Conservation (phyloP, 2,329 filamentous ascomycete species). For the Zymoseptoria pseudotritici region DNA sequence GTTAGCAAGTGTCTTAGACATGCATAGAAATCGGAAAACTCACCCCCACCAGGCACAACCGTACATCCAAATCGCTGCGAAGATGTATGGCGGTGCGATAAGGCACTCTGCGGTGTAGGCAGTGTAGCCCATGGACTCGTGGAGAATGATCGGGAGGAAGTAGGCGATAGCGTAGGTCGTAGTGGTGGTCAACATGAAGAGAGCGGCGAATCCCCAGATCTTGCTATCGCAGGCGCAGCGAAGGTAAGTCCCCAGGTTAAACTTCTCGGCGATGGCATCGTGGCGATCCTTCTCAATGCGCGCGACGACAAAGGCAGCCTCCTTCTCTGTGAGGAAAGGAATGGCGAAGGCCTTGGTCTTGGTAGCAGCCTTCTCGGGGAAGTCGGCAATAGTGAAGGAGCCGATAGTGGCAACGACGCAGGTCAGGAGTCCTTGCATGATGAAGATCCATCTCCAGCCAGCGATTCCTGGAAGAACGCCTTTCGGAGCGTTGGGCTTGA, state of each 20-base stretch:
- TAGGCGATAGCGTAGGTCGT: conserved; percentile 30
- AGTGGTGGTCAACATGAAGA: conserved; percentile 48
- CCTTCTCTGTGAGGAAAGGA: conserved; percentile 40
- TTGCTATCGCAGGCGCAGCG: conserved; percentile 41
- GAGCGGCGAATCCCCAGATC: conserved; percentile 48
- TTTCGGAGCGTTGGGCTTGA: conserved; percentile 16
- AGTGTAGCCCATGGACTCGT: conserved; percentile 30
- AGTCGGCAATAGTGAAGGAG: conserved; percentile 40
- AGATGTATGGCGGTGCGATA: conserved; percentile 25
- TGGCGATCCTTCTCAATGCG: conserved; percentile 47
- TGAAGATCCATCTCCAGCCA: conserved; percentile 41
- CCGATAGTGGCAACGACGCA: conserved; percentile 33
- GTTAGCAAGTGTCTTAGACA: too few relatives aligned
- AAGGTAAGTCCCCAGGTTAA: conserved; percentile 33
- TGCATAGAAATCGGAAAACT: too few relatives aligned
- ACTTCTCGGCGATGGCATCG: conserved; percentile 44
- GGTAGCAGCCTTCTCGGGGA: conserved; percentile 35
- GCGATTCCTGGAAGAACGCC: conserved; percentile 31
- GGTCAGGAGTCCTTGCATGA: conserved; percentile 39
- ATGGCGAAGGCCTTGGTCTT: conserved; percentile 28
- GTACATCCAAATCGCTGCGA: conserved; percentile 32
- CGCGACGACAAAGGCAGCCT: conserved; percentile 44
- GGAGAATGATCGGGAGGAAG: conserved; percentile 33
- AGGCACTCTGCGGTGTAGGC: conserved; percentile 26
- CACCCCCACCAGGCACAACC: conserved; percentile 19